Evolutionary conservation across 495 filamentous ascomycete genomes (phyloP), one percentile per base, ranked within the genome.

Genomic region (Trichoderma parareesei): DNA sequence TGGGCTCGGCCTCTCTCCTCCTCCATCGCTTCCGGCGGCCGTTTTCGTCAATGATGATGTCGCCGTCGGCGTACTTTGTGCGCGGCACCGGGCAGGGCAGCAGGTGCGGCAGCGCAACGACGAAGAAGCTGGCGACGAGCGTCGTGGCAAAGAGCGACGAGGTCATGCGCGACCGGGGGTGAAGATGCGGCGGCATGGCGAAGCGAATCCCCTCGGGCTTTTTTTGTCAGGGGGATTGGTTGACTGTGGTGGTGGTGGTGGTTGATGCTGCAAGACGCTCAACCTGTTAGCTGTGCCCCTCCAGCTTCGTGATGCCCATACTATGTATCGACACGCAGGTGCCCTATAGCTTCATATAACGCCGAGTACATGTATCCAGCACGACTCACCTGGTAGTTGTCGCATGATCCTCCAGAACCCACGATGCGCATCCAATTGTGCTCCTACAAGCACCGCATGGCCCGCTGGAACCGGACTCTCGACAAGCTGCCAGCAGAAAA

Each of bases 101-200:
- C n/a, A 95, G 71, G 71, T 98, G 94, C 37, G 94, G 94, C 61
- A 96, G 80, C 49, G 84, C 90, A 66, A 98, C 94, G 65, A 97
- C 91, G 68, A 96, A 82, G 73, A 98, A 95, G 67, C 88, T 91
- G 33, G 90, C 85, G n/a, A 89, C 79, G 43, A 97, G 82, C n/a
- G 92, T 97, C n/a, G 88, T 90, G 59, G 91, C 90, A 79, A 98
- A 98, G 38, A 98, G 88, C 37, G 92, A 91, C 60, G 87, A 90
- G 66, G 94, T 98, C 73, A 89, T 87, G 71, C 90, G 88, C 61
- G 92, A 97, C 69, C 91, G 87, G 7, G 94, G 94, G 76, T 98
- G 94, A 38, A 98, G 89, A 78, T 90, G 87, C 43, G 91, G 90
- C 63, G 93, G 89, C 92, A 97, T 96, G 64, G 66, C 14, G 20